Evolutionary conservation across 805 yeast genomes (phyloP), one percentile per base, ranked within the genome.

Genomic region (Phaffomyces antillensis): DNA sequence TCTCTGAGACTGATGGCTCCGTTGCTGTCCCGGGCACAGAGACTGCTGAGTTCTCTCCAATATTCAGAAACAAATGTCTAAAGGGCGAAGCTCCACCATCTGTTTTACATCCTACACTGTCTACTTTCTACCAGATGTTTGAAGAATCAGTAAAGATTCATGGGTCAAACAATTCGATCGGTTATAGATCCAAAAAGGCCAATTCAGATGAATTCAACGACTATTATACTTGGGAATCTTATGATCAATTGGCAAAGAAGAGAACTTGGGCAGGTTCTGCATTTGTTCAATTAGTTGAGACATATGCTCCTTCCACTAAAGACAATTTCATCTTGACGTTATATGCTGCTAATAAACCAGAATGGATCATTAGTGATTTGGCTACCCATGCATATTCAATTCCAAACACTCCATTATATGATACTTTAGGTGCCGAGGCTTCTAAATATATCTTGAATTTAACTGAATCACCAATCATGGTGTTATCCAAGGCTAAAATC

Each of bases 351-450:
- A 83, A 83, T 58, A 67, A 79, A 40, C 68, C 75, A 9, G 86
- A 84, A 62, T 85, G 93, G 93, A 69, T 73, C 30, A 59, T 83
- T 17, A 62, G 84, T 26, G 93, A 85, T 63, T 61, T 83, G 54
- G 89, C 88, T 0, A 77, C 85, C 54, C 73, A 71, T 37, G 71
- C 78, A 8, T 81, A 76, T 64, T 72, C 73, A 60, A 72, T 68
- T 36, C 60, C 76, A n/a, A 70, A 72, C 47, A 77, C 80, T 11
- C 73, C 80, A 5, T 58, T 77, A 20, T 77, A 77, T 54, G 82
- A 78, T 48, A 76, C 82, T 9, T 58, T 77, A 46, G 83, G 83
- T 4, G 71, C 81, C 1, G 72, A 71, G 36, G 73, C 91, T 5
- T 73, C 87, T 3, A 74, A 72, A 47, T 81, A 80, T 57, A 83